Evolutionary conservation across 2,329 filamentous ascomycete species (phyloP).

Genomic region (Penicillium vulpinum): DNA sequence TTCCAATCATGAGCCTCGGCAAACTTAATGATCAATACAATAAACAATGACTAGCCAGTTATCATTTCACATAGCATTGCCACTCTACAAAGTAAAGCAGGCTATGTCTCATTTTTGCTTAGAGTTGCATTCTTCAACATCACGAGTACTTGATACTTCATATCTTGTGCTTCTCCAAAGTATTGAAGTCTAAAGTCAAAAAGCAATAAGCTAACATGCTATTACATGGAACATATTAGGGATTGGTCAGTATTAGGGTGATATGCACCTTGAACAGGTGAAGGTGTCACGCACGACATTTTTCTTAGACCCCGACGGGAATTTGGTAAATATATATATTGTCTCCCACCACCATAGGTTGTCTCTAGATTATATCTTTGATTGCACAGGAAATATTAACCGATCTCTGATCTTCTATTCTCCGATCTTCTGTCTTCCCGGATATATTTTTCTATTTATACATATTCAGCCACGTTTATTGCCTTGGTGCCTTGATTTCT

Average conservation of each 20-base stretch:
- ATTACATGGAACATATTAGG: not conserved
- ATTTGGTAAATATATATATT: not conserved
- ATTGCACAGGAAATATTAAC: not conserved
- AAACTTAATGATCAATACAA: too few relatives aligned
- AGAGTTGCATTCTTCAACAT: not conserved
- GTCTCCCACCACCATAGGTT: not conserved
- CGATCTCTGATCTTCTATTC: not conserved
- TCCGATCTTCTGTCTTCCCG: not conserved
- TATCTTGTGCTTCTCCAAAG: not conserved
- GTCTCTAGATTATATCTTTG: not conserved
- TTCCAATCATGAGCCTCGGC: not conserved
- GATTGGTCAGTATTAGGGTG: not conserved
- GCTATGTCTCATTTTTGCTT: not conserved
- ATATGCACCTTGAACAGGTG: slow-evolving; percentile 16
- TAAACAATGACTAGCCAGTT: not conserved
- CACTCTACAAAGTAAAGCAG: not conserved
- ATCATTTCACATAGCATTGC: not conserved
- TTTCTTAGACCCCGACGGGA: not conserved
- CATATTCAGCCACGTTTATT: not conserved
- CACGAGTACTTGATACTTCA: not conserved
- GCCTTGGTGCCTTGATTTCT: not conserved
- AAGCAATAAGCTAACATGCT: not conserved
- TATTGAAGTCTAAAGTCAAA: not conserved
- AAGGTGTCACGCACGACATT: slow-evolving; percentile 18
- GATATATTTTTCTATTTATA: not conserved